A percentile compares a stretch with the other conserved stretches of the same genome.
phyloP scores from a whole-genome alignment of 2,329 filamentous ascomycete species.

The Calonectria hongkongensis region DNA sequence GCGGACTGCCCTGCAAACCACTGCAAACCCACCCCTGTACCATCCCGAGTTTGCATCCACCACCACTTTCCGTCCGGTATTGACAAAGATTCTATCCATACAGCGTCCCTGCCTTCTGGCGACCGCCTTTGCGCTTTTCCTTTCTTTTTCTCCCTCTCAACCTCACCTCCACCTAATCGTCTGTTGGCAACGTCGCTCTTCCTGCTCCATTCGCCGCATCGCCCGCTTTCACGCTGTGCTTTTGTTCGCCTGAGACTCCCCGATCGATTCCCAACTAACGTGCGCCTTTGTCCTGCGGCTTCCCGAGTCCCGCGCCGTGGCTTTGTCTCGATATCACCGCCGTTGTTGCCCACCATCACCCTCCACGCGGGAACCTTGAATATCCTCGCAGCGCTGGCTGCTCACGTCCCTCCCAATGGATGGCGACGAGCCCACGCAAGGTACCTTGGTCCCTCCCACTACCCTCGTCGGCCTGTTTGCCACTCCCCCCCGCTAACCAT shows the following conservation, averaged over 20 bases:
- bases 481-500: constrained; percentile 43
- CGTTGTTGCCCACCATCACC: constrained; percentile 36
- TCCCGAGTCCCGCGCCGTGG: constrained; percentile 42
- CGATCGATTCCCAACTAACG: constrained; percentile 11
- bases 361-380: constrained; percentile 45
- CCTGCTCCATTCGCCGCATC: constrained; percentile 31
- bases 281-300: constrained; percentile 37
- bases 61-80: constrained; percentile 9
- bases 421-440: constrained; percentile 66
- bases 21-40: constrained; percentile 31
- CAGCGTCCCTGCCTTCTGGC: constrained; percentile 30
- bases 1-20: constrained; percentile 27
- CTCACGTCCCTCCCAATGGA: constrained; percentile 64
- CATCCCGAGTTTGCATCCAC: constrained; percentile 15
- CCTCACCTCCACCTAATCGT: constrained; percentile 33
- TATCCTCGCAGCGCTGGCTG: constrained; percentile 53
- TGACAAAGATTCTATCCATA: constrained; percentile 21
- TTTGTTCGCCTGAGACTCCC: constrained; percentile 38
- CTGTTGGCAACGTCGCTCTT: constrained; percentile 23
- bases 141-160: constrained; percentile 41
- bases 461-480: neutral
- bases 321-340: constrained; percentile 34
- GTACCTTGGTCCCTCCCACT: constrained; percentile 51
- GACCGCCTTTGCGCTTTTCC: constrained; percentile 36
- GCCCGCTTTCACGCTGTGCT: constrained; percentile 31